Conservation (phyloP, 1,139 yeast species). For the Blastobotrys raffinosifermentans region DNA sequence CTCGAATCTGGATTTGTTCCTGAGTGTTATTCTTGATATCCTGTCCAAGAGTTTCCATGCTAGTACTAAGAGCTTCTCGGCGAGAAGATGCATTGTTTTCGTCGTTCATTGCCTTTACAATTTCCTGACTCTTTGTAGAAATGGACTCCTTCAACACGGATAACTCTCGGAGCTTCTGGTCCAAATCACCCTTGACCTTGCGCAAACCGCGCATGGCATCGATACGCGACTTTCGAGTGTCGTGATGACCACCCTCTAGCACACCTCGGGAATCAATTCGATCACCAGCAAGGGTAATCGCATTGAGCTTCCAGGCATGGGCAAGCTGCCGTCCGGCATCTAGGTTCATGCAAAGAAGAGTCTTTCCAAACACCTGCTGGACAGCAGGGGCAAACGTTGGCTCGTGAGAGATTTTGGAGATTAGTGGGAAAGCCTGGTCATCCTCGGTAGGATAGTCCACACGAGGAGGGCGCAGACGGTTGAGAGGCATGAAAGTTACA, state of each 20-base stretch:
- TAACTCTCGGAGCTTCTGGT: conserved; percentile 37
- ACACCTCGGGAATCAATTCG: conserved; percentile 79
- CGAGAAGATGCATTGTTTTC: conserved; percentile 41
- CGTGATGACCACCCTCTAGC: conserved; percentile 84
- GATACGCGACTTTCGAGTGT: conserved; percentile 58
- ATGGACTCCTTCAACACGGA: conserved; percentile 35
- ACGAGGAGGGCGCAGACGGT: conserved; percentile 49
- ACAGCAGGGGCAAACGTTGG: conserved; percentile 52
- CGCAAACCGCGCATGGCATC: conserved; percentile 59
- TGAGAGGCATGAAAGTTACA: conserved; percentile 85
- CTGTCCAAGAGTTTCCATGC: conserved; percentile 18
- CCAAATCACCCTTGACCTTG: conserved; percentile 46
- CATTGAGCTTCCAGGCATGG: conserved; percentile 54
- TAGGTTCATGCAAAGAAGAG: conserved; percentile 69
- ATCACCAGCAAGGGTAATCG: conserved; percentile 91
- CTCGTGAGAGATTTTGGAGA: conserved; percentile 62
- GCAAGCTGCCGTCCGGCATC: conserved; percentile 68
- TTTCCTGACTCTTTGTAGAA: conserved; percentile 39
- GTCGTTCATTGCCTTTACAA: conserved; percentile 43
- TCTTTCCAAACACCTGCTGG: conserved; percentile 71
- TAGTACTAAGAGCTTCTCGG: conserved; percentile 22
- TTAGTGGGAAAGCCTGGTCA: conserved; percentile 58
- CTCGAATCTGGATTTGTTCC: conserved; percentile 16
- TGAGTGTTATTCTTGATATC: conserved; percentile 24
- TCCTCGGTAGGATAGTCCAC: conserved; percentile 49